phyloP scores from a whole-genome alignment of 2,329 filamentous ascomycete genomes.

The Colletotrichum nymphaeae region DNA sequence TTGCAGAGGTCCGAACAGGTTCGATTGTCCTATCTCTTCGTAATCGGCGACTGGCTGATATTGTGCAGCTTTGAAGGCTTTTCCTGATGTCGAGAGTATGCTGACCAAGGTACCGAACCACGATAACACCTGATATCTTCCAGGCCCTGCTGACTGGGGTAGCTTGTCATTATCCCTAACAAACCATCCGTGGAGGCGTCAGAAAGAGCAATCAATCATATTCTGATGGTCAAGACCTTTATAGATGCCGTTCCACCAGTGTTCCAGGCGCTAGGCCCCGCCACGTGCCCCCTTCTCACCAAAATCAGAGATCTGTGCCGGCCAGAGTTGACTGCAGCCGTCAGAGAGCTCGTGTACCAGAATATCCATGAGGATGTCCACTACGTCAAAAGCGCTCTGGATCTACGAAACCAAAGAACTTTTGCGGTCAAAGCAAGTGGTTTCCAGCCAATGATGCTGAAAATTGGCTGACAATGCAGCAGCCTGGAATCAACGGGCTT shows the following conservation, averaged over 20 bases:
- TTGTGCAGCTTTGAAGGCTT: conserved; percentile 73
- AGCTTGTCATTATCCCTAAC: conserved; percentile 82
- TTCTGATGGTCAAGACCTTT: conserved; percentile 89
- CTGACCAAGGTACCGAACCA: conserved; percentile 72
- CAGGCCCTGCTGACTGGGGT: conserved; percentile 32
- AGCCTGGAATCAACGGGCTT: conserved; percentile 85
- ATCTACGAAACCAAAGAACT: conserved; percentile 88
- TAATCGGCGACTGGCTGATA: conserved; percentile 32
- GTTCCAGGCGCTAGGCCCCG: conserved; percentile 74
- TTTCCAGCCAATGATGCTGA: neutral
- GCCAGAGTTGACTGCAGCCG: conserved; percentile 68
- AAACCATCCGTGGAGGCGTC: conserved; percentile 74
- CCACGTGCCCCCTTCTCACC: conserved; percentile 71
- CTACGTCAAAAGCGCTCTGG: conserved; percentile 82
- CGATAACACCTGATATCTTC: neutral
- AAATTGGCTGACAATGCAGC: neutral
- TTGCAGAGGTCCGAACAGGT: conserved; percentile 80
- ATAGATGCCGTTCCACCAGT: conserved; percentile 75
- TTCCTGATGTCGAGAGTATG: conserved; percentile 83
- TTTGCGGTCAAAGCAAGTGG: conserved; percentile 81
- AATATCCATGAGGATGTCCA: conserved; percentile 85
- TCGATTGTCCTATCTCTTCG: conserved; percentile 19
- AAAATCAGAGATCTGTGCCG: conserved; percentile 78
- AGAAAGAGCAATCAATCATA: conserved; percentile 86
- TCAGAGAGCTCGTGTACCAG: conserved; percentile 73